Base-by-base conservation (phyloP, 2,329 filamentous ascomycete species). In the Cercospora sp. region DNA sequence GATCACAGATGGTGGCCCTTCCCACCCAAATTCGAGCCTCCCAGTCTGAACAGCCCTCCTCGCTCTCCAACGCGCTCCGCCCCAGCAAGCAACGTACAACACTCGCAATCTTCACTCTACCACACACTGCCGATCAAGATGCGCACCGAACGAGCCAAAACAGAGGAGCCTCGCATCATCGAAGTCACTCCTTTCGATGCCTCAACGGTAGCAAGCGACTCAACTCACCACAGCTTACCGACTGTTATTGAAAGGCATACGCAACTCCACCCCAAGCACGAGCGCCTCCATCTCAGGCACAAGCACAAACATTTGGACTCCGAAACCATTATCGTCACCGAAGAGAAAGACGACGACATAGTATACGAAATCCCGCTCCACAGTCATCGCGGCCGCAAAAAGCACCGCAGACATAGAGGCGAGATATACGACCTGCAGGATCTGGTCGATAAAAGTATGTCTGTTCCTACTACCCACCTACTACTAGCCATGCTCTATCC, bases 1-100 rank as follows among this genome's bases (percentile, higher is more conserved):
- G 63, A 68, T 28, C 63, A 65, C 42, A 18, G 67, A 51, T 68
- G 63, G 63, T 68, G 67, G 67, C 66, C 67, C 7, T 65, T 65
- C 42, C 67, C 67, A 30, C 67, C 55, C 12, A 68, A 65, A 31
- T 65, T 68, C 36, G 40, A 40, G 9, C 31, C 48, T 42, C 63
- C 67, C 4, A 63, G 53, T n/a, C 40, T 68, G 3, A 58, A 58
- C 16, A 45, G 62, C n/a, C 48, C 62, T 16, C 48, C 62, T 20
- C 51, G 31, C 5, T 64, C 51, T 57, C 31, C n/a, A 18, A 60
- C 9, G 16, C 30, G 30, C 6, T 55, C 63, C 31, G 48, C 18
- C 5, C 42, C 20, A 36, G 13, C 58, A n/a, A 62, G 57, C 12
- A 40, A 31, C 4, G 28, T 28, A 13, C 33, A 36, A 26, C 36